Percentiles rank a stretch among this genome's conserved stretches.
Conservation (phyloP, 768 basidiomycete species). For the Pulveroboletus frians region DNA sequence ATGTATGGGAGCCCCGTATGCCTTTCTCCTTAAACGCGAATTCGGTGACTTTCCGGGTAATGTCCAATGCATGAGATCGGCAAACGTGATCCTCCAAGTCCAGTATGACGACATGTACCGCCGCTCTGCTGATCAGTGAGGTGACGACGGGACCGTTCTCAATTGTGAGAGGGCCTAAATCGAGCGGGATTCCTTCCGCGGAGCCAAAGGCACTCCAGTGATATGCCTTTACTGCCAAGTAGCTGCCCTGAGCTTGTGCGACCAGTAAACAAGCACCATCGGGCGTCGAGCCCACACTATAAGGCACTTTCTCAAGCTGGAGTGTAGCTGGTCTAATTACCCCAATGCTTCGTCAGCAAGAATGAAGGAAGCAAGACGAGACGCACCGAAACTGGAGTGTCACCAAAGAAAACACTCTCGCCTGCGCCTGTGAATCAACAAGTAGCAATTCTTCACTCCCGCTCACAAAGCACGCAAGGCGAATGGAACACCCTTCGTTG, state of each 20-base stretch:
- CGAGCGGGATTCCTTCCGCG: conserved; percentile 37
- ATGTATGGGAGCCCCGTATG: conserved; percentile 7
- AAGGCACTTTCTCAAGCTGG: conserved; percentile 34
- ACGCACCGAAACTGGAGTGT: conserved; percentile 52
- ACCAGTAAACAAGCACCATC: conserved; percentile 11
- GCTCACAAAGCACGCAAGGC: conserved; percentile 39
- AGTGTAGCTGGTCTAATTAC: conserved; percentile 42
- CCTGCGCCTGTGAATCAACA: conserved; percentile 40
- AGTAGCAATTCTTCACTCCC: conserved; percentile 52
- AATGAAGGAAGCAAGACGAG: background rate
- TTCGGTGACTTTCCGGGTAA: conserved; percentile 52
- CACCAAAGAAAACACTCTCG: conserved; percentile 48
- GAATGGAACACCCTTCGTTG: conserved; percentile 16
- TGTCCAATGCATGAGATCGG: conserved; percentile 45
- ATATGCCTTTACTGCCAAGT: conserved; percentile 32
- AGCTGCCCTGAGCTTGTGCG: too few relatives aligned
- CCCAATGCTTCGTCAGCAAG: background rate
- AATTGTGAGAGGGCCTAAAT: conserved; percentile 13
- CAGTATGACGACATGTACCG: conserved; percentile 42
- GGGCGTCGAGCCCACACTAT: conserved; percentile 25
- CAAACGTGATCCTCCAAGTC: conserved; percentile 31
- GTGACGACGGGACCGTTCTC: conserved; percentile 33
- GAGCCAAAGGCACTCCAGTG: conserved; percentile 60
- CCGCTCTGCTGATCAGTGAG: conserved; percentile 40
- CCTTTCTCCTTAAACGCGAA: conserved; percentile 51